Conservation (phyloP, 228 moss, liverwort and hornwort species). For the Sphagnum magellanicum region DNA sequence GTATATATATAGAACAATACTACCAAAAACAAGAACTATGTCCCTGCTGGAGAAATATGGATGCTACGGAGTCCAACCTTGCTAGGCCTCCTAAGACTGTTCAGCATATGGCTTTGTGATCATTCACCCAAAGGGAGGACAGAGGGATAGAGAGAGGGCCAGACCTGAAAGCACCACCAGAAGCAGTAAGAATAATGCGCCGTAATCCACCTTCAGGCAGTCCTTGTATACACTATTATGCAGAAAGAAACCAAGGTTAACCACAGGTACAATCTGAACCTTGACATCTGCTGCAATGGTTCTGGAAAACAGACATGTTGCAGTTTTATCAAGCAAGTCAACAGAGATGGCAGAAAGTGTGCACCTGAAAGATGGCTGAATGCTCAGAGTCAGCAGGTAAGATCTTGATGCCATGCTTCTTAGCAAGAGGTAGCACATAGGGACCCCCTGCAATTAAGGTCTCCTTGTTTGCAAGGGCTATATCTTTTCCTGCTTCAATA, state of each 20-base stretch:
- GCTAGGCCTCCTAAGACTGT: not conserved
- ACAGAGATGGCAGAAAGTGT: not conserved
- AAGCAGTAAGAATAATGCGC: slow-evolving; percentile 89
- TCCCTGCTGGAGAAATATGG: too few relatives aligned
- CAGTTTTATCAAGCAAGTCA: not conserved
- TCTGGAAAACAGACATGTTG: too few relatives aligned
- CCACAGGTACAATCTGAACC: too few relatives aligned
- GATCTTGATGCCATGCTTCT: slow-evolving; percentile 81
- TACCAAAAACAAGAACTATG: too few relatives aligned
- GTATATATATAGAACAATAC: too few relatives aligned
- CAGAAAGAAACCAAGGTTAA: not conserved
- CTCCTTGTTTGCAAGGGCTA: slow-evolving; percentile 94
- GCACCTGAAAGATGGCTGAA: slow-evolving; percentile 96
- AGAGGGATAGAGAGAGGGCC: not conserved
- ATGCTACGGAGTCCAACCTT: too few relatives aligned
- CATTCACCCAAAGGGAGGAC: not conserved
- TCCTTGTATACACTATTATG: slow-evolving; percentile 83
- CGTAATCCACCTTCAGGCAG: slow-evolving; percentile 87
- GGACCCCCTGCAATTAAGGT: slow-evolving; percentile 98
- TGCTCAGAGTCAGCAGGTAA: slow-evolving; percentile 97
- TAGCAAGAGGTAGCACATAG: slow-evolving; percentile 84
- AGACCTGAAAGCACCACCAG: slow-evolving; percentile 97
- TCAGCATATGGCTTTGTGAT: not conserved
- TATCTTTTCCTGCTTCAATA: slow-evolving; percentile 95
- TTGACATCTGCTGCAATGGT: too few relatives aligned